These are phyloP conservation scores for Amphicarpaea edgeworthii DNA, from an alignment of 306 rosid genomes.

Conservation along the genomic window DNA sequence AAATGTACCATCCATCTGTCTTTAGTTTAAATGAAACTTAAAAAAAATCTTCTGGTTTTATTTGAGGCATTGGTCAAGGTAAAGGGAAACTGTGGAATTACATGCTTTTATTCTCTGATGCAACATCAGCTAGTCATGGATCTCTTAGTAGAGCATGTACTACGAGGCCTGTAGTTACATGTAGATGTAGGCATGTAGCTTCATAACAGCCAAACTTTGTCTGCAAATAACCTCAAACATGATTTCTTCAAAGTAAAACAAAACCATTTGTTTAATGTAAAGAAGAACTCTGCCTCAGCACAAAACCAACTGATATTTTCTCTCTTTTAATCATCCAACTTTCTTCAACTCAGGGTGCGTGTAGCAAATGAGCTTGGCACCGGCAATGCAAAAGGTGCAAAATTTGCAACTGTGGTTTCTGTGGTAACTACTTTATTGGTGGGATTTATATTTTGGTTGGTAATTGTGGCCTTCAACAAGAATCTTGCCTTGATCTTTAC, in stretches of 20 bases:
- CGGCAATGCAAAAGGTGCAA: conserved; percentile 69
- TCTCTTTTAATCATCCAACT: background rate
- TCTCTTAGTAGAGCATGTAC: background rate
- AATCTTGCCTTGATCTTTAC: conserved; percentile 75
- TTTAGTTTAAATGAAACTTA: conserved; percentile 8
- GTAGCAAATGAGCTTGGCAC: conserved; percentile 81
- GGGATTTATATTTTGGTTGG: conserved; percentile 63
- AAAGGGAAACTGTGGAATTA: conserved; percentile 1
- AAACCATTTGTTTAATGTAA: background rate
- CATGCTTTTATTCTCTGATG: background rate
- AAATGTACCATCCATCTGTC: background rate
- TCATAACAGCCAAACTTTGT: background rate
- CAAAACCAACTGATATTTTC: background rate
- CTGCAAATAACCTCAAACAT: conserved; percentile 11
- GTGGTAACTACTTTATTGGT: conserved; percentile 59
- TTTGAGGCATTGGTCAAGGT: conserved; percentile 6
- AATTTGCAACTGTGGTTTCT: conserved; percentile 67
- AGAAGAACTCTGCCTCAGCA: background rate
- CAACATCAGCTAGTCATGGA: background rate
- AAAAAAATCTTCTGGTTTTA: background rate
- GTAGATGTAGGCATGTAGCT: background rate
- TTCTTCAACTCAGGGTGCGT: conserved; percentile 60
- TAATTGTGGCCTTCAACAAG: conserved; percentile 53
- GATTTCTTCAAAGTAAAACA: background rate
- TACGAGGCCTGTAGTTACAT: background rate